These are phyloP conservation scores for Drosera spatulata DNA, from an alignment of 179 eudicot genomes.

Conservation along the genomic window DNA sequence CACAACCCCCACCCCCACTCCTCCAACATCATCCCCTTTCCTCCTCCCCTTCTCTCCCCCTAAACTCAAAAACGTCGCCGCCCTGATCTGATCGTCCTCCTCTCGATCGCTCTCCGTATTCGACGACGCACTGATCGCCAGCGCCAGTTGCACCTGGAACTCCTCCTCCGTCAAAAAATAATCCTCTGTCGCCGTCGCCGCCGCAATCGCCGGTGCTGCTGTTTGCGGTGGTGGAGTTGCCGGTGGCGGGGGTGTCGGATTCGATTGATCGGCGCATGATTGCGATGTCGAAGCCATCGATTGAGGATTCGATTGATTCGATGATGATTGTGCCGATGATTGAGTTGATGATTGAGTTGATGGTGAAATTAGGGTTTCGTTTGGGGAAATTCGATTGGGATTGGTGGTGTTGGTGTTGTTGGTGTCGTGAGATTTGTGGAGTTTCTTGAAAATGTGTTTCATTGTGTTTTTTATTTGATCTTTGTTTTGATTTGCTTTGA, in stretches of 20 bases:
- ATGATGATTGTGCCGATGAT: constrained; percentile 4
- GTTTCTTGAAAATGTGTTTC: constrained; percentile 98
- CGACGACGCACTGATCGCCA: constrained; percentile 82
- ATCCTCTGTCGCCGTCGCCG: constrained; percentile 20
- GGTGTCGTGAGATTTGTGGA: constrained; percentile 74
- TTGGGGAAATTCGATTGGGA: constrained; percentile 40
- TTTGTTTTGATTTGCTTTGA: no score
- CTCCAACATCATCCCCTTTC: constrained; percentile 6
- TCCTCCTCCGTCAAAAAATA: constrained; percentile 88
- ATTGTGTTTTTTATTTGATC: constrained; percentile 15
- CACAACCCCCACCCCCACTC: constrained; percentile 12
- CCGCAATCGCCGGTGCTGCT: constrained; percentile 3
- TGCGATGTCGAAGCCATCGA: not conserved
- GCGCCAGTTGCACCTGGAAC: constrained; percentile 87
- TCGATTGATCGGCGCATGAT: not conserved
- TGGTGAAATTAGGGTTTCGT: constrained; percentile 30
- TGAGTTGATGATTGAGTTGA: constrained; percentile 1
- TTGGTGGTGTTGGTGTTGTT: constrained; percentile 44
- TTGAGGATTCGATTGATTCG: constrained; percentile 2
- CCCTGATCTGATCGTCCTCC: constrained; percentile 59
- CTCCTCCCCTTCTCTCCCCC: constrained; percentile 13
- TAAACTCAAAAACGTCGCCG: constrained; percentile 40
- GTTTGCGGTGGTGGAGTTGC: constrained; percentile 9
- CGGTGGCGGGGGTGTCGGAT: constrained; percentile 8
- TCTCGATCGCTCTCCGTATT: constrained; percentile 37